Percentiles rank a stretch among this genome's conserved stretches.
phyloP scores from a whole-genome alignment of 2,329 filamentous ascomycete species.

The Monilinia fructigena region DNA sequence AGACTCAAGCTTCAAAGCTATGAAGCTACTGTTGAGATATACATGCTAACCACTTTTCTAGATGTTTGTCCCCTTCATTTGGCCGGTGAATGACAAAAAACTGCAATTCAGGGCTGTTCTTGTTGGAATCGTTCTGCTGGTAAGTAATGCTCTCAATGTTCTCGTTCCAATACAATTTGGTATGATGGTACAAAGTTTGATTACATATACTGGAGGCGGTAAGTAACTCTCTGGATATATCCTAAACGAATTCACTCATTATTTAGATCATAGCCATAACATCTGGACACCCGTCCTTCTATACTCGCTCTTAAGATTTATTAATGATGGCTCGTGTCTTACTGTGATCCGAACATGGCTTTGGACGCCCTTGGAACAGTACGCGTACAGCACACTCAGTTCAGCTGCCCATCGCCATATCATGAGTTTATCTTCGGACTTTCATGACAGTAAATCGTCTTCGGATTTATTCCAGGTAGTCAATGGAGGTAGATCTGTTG shows the following conservation, averaged over 20 bases:
- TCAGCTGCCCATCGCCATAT: conserved; percentile 65
- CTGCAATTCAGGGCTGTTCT: conserved; percentile 68
- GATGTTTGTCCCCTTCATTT: conserved; percentile 77
- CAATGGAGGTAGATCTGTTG: conserved; percentile 60
- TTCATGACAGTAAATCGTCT: conserved; percentile 64
- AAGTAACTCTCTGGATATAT: not conserved
- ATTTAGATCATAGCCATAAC: conserved; percentile 41
- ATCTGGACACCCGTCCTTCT: conserved; percentile 54
- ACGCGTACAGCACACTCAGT: conserved; percentile 56
- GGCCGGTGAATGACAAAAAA: conserved; percentile 64
- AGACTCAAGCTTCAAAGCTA: conserved; percentile 21
- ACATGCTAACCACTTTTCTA: conserved; percentile 36
- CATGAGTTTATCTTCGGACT: conserved; percentile 68
- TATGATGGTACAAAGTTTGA: conserved; percentile 70
- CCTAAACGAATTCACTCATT: conserved; percentile 13
- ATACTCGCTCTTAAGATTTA: conserved; percentile 50
- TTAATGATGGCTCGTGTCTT: conserved; percentile 53
- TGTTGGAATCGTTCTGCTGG: conserved; percentile 66
- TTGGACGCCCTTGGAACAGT: conserved; percentile 56
- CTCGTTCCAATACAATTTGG: conserved; percentile 80
- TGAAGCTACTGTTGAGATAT: not conserved
- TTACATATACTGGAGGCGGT: conserved; percentile 43
- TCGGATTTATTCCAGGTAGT: conserved; percentile 64
- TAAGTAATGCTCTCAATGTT: conserved; percentile 70
- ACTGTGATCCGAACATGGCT: conserved; percentile 50